Conservation (phyloP, 305 asterid species). For the Stenogyne calaminthoides region DNA sequence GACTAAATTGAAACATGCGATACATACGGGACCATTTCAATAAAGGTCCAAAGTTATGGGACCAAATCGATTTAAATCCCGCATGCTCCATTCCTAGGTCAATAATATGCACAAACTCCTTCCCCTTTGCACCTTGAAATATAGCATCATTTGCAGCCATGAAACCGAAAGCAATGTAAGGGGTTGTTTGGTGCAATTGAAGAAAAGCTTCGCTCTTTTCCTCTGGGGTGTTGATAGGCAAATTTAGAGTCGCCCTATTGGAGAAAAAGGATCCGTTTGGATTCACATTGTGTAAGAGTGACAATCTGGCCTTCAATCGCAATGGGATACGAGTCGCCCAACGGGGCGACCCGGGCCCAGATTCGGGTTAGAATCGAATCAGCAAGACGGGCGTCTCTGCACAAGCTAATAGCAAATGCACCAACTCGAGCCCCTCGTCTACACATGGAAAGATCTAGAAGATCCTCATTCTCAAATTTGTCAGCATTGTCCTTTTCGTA, state of each 20-base stretch:
- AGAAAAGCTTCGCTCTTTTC: conserved; percentile 46
- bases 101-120: conserved; percentile 46
- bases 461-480: conserved; percentile 20
- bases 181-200: conserved; percentile 51
- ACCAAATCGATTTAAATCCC: too few relatives aligned
- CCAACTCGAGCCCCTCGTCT: conserved; percentile 58
- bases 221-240: conserved; percentile 29
- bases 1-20: too few relatives aligned
- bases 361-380: conserved; percentile 46
- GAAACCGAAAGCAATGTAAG: conserved; percentile 50
- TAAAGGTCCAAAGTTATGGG: too few relatives aligned
- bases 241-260: conserved; percentile 6
- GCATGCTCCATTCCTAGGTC: conserved; percentile 57
- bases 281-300: conserved; percentile 38
- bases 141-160: conserved; percentile 64
- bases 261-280: conserved; percentile 41
- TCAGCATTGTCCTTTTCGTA: conserved; percentile 41
- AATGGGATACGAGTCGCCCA: conserved; percentile 57
- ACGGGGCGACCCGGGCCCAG: conserved; percentile 46
- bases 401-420: conserved; percentile 59
- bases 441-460: conserved; percentile 29
- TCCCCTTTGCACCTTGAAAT: conserved; percentile 39
- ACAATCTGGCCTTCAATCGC: conserved; percentile 47
- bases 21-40: too few relatives aligned
- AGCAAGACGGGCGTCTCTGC: conserved; percentile 56